Evolutionary conservation across 2,329 filamentous ascomycete species (phyloP), one percentile per base, ranked within the genome.

Genomic region (Neurospora crassa): DNA sequence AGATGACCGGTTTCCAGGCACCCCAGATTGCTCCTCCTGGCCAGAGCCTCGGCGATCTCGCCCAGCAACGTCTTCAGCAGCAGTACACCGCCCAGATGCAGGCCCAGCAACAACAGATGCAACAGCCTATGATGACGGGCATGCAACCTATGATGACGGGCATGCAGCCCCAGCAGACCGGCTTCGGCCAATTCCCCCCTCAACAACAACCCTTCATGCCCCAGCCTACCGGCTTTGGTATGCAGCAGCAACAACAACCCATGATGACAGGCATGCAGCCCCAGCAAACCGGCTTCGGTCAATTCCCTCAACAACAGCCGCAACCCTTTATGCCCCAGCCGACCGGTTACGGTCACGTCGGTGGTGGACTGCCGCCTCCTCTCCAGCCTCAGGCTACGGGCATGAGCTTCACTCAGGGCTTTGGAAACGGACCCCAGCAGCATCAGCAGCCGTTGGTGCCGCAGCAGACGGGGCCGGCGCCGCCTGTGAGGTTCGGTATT

Each of bases 401-500:
- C n/a, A 68, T 68, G 67, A 68, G 41, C 67, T 40, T 68, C 5
- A 3, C 67, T 20, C 37, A 43, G 24, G 53, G 53, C 53, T 63
- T 63, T 63, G 53, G 53, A 37, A 63, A 63, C 10, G 53, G 53
- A 63, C 20, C 76, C 73, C 70, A 77, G 79, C 80, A 80, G 74
- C 79, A 83, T 75, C 81, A 86, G 74, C 89, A 90, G 77, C 84
- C 82, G 73, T 86, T 72, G 70, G 82, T 90, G 73, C 88, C 93
- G 67, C 93, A 96, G 79, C 90, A 92, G 83, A 96, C 93, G 10
- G 93, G 93, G 0, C 96, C 96, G 7, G 85, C 95, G 24, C 96
- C 96, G 67, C 89, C 93, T 34, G 91, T 99, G 20, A 89, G 93
- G 72, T 99, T 99, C 79, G 96, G 96, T 47, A 90, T 97, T 43